Conservation (phyloP, 768 basidiomycete species). For the Thelephora aurantiotincta region DNA sequence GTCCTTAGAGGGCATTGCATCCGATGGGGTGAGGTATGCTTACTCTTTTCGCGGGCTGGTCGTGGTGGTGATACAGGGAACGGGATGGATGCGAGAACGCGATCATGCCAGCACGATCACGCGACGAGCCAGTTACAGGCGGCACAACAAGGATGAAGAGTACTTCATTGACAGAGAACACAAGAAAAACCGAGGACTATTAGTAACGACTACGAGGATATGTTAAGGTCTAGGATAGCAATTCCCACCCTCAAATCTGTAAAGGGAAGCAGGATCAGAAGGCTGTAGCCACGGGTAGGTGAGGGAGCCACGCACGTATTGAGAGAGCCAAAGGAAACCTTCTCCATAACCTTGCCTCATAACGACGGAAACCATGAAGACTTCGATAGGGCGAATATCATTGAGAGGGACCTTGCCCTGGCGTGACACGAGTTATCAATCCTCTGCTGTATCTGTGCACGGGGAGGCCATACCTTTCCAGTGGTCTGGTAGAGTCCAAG, state of each 20-base stretch:
- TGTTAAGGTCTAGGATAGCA: neutral
- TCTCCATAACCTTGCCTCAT: constrained; percentile 98
- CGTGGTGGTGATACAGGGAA: too few relatives aligned
- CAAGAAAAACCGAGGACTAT: too few relatives aligned
- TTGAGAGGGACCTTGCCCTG: constrained; percentile 95
- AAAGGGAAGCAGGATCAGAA: constrained; percentile 1
- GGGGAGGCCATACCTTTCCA: constrained; percentile 86
- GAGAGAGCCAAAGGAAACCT: constrained; percentile 94
- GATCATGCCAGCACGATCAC: too few relatives aligned
- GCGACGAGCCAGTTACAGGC: too few relatives aligned
- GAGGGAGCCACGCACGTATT: constrained; percentile 58
- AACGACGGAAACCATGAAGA: constrained; percentile 99
- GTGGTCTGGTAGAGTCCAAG: constrained; percentile 98
- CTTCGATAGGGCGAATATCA: constrained; percentile 95
- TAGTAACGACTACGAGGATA: too few relatives aligned
- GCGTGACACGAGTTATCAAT: constrained; percentile 5
- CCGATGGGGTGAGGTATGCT: too few relatives aligned
- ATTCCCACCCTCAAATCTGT: constrained; percentile 10
- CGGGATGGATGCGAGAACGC: too few relatives aligned
- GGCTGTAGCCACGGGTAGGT: neutral
- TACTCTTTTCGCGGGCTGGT: too few relatives aligned
- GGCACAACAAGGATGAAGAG: too few relatives aligned
- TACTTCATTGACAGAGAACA: too few relatives aligned
- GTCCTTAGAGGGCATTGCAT: too few relatives aligned
- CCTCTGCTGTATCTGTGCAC: too few relatives aligned